Base-by-base conservation (phyloP, 345 rosid species). In the Melaleuca quinquenervia region DNA sequence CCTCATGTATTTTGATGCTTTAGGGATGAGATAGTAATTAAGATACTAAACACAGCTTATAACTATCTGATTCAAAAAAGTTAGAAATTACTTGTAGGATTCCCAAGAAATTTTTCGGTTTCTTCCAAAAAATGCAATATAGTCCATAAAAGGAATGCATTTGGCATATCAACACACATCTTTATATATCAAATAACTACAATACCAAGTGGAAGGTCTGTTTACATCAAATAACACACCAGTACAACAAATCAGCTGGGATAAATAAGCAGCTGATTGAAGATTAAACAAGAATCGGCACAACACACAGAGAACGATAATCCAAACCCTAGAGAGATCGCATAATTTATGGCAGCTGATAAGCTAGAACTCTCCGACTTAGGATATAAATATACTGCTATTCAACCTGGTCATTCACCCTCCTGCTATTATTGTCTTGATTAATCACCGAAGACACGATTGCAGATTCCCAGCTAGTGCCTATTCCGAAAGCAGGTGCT, bases 391-490 rank as follows among this genome's bases (percentile, higher is more conserved):
- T 32, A 70, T 82, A 18, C 26, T 74, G 83, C 50, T 27, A 83
- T 86, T 83, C 15, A 45, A 82, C n/a, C 64, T 52, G 82, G n/a
- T 64, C 78, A 27, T 62, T 83, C 36, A 14, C 24, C 29, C 64
- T 50, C 36, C 55, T 64, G 15, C 45, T 50, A 85, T 85, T 88
- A 32, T 26, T 60, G 24, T n/a, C 75, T 82, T 85, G 88, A 75
- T 55, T 87, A 24, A 91, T 87, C 20, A 84, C 62, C 7, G 91
- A 80, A 32, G 90, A 84, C 84, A 82, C 84, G 32, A 91, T 70
- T 32, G 90, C 86, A 87, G 91, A 86, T 64, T 91, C 93, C 91
- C 91, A 89, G 48, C 84, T 75, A n/a, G 48, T 9, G 48, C 24
- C 78, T 32, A 85, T 44, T 54, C 87, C 91, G 5, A 86, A 85